Conservation (phyloP, 1,284 basidiomycete species). For the Pseudozyma hubeiensis region DNA sequence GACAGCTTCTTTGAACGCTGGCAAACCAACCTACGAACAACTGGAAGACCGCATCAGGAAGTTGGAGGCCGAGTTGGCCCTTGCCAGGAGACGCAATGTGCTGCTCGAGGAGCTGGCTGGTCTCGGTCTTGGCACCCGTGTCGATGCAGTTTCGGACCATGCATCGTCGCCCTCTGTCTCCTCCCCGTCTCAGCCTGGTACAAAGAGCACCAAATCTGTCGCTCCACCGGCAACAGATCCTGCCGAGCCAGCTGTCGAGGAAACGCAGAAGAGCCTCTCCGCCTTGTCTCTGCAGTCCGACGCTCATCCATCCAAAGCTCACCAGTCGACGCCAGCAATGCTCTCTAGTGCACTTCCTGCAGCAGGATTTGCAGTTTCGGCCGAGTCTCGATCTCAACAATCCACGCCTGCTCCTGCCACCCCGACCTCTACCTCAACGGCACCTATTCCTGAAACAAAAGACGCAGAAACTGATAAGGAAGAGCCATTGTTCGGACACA, state of each 20-base stretch:
- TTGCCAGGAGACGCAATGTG: constrained; percentile 35
- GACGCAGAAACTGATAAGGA: constrained; percentile 10
- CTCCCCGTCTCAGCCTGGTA: constrained; percentile 1
- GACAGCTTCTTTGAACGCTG: not conserved
- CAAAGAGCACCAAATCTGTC: not conserved
- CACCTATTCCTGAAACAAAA: not conserved
- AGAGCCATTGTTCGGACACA: constrained; percentile 40
- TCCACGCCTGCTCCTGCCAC: constrained; percentile 16
- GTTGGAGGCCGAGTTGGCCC: constrained; percentile 44
- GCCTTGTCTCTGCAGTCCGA: constrained; percentile 11
- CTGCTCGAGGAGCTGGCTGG: constrained; percentile 45
- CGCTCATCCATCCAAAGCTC: not conserved
- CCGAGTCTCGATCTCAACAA: constrained; percentile 1
- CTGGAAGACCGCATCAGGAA: constrained; percentile 36
- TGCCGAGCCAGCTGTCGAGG: not conserved
- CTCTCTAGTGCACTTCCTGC: constrained; percentile 24
- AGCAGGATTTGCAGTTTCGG: constrained; percentile 23
- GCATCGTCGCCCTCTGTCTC: not conserved
- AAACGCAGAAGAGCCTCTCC: constrained; percentile 9
- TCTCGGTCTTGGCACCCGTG: constrained; percentile 26
- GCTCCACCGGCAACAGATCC: not conserved
- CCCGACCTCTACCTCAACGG: constrained; percentile 3
- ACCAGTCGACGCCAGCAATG: constrained; percentile 1
- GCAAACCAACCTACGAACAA: constrained; percentile 42
- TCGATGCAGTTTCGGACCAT: not conserved